Evolutionary conservation across 2,329 filamentous ascomycete species (phyloP).

Genomic region (Emergomyces orientalis): DNA sequence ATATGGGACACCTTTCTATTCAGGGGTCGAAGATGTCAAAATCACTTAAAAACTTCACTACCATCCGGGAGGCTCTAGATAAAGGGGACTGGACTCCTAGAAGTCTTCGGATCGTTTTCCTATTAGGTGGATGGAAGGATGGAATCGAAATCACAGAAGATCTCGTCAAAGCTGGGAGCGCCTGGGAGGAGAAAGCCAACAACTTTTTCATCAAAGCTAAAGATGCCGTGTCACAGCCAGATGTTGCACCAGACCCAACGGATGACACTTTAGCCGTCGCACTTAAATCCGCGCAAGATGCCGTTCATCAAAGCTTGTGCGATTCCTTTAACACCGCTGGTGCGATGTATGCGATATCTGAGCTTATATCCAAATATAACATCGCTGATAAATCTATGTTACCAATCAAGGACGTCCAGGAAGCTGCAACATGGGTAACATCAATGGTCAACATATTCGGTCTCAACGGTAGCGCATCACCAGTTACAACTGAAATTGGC

Average conservation of each 20-base stretch:
- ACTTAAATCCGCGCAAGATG: slow-evolving; percentile 46
- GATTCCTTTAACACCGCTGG: slow-evolving; percentile 83
- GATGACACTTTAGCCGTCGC: slow-evolving; percentile 39
- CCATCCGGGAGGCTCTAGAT: slow-evolving; percentile 71
- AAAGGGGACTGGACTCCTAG: slow-evolving; percentile 65
- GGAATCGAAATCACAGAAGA: slow-evolving; percentile 84
- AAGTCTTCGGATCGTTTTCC: slow-evolving; percentile 72
- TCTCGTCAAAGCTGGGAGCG: slow-evolving; percentile 61
- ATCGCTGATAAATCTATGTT: slow-evolving; percentile 39
- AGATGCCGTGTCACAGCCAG: slow-evolving; percentile 33
- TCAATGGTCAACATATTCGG: slow-evolving; percentile 78
- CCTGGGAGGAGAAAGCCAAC: slow-evolving; percentile 72
- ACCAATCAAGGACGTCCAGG: slow-evolving; percentile 40
- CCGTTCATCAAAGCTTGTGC: slow-evolving; percentile 57
- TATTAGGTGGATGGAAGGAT: slow-evolving; percentile 83
- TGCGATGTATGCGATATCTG: slow-evolving; percentile 68
- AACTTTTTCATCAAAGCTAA: slow-evolving; percentile 56
- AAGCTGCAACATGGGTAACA: slow-evolving; percentile 68
- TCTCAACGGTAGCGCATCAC: slow-evolving; percentile 42
- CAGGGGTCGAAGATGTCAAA: slow-evolving; percentile 94
- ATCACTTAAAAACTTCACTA: slow-evolving; percentile 89
- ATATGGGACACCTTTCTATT: slow-evolving; percentile 89
- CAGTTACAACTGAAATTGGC: slow-evolving; percentile 42
- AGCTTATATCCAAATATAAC: slow-evolving; percentile 72
- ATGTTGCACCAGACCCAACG: slow-evolving; percentile 20